Percentiles rank a stretch among this genome's conserved stretches.
These are phyloP conservation scores for Barnettozyma pratensis DNA, from an alignment of 805 yeast genomes.

Conservation along the genomic window DNA sequence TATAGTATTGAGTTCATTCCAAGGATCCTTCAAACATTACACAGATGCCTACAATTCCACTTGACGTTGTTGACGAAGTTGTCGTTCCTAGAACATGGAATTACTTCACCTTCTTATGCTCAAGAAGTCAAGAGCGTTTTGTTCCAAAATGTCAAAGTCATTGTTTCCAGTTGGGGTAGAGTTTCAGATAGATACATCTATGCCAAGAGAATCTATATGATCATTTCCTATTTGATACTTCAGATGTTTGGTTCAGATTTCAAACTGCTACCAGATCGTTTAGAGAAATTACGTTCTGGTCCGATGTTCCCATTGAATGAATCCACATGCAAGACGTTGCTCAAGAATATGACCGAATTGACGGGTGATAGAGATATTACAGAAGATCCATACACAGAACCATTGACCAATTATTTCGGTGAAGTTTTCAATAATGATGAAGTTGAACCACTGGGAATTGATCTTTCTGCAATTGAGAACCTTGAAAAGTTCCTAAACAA, in stretches of 20 bases:
- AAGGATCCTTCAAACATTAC: slow-evolving; percentile 6
- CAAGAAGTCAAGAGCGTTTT: neutral
- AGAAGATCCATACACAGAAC: neutral
- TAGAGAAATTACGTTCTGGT: neutral
- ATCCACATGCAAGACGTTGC: neutral
- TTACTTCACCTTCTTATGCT: neutral
- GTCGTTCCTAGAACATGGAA: neutral
- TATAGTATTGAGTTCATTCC: slow-evolving; percentile 4
- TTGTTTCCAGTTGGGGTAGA: slow-evolving; percentile 2
- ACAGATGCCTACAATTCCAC: slow-evolving; percentile 5
- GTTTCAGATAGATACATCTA: slow-evolving; percentile 3
- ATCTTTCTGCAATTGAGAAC: slow-evolving; percentile 3
- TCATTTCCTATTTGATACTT: slow-evolving; percentile 5
- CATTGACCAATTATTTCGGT: slow-evolving; percentile 3
- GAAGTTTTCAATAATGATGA: slow-evolving; percentile 1
- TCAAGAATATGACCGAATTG: slow-evolving; percentile 1
- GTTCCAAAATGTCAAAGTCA: slow-evolving; percentile 6
- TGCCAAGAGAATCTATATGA: slow-evolving; percentile 8
- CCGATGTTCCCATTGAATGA: neutral
- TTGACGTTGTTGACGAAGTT: slow-evolving; percentile 4
- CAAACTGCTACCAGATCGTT: neutral
- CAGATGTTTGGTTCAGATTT: neutral
- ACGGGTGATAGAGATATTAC: slow-evolving; percentile 5
- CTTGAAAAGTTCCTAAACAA: slow-evolving; percentile 2
- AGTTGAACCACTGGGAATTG: neutral